A percentile compares a stretch with the other conserved stretches of the same genome.
phyloP scores from a whole-genome alignment of 176 grass and related monocot species.

The Carex pumila region DNA sequence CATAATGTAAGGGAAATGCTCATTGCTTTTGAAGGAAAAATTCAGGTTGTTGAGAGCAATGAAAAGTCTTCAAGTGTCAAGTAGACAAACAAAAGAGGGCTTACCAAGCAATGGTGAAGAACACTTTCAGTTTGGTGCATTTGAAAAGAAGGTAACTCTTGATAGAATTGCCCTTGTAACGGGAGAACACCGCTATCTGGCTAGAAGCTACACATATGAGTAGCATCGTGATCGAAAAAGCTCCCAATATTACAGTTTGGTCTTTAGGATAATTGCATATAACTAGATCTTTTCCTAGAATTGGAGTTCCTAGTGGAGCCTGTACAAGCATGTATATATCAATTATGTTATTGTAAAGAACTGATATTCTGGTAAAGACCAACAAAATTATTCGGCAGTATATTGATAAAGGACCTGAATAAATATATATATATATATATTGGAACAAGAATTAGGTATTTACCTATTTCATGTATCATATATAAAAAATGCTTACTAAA shows the following conservation, averaged over 20 bases:
- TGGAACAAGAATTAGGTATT: neutral
- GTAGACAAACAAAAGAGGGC: constrained; percentile 14
- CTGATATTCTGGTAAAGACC: neutral
- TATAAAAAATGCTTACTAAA: neutral
- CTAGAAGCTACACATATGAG: constrained; percentile 30
- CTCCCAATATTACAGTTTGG: constrained; percentile 49
- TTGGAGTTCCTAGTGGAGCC: constrained; percentile 57
- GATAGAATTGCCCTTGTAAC: constrained; percentile 58
- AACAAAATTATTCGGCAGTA: neutral
- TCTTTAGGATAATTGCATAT: constrained; percentile 75
- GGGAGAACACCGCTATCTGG: constrained; percentile 44
- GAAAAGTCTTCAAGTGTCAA: neutral
- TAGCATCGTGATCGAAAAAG: constrained; percentile 42
- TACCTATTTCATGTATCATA: neutral
- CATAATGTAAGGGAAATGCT: neutral
- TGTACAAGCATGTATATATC: constrained; percentile 11
- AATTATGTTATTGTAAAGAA: neutral
- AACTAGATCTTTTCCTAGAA: constrained; percentile 42
- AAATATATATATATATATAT: neutral
- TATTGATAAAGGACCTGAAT: neutral
- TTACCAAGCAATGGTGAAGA: constrained; percentile 68
- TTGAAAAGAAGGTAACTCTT: constrained; percentile 40
- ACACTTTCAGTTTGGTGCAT: constrained; percentile 50
- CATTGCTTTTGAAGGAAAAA: neutral
- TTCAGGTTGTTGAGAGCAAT: neutral